Percentiles rank a stretch among this genome's conserved stretches.
Evolutionary conservation across 305 asterid species (phyloP).

Genomic region (Fraxinus latifolia): DNA sequence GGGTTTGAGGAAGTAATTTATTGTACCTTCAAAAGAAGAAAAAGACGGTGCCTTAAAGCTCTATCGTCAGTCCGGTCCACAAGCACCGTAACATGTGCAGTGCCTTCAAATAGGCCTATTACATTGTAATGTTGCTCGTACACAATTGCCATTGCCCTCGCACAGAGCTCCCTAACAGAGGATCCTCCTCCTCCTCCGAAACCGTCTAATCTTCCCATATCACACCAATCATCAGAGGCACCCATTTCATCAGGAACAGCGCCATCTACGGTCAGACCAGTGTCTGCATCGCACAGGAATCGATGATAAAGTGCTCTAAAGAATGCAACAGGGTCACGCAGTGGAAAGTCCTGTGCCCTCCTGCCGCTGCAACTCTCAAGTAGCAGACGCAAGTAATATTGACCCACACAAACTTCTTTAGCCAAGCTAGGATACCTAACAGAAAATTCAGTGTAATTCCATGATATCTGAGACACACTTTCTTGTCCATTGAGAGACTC

Average conservation of each 20-base stretch:
- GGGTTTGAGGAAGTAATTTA: background rate
- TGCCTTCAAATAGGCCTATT: constrained; percentile 91
- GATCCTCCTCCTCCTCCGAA: constrained; percentile 99
- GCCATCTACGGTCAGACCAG: constrained; percentile 97
- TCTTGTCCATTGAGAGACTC: constrained; percentile 60
- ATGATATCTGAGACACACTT: constrained; percentile 74
- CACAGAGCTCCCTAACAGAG: constrained; percentile 98
- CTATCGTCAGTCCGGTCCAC: constrained; percentile 98
- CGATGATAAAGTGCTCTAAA: constrained; percentile 95
- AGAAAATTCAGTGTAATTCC: constrained; percentile 91
- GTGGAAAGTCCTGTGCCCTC: constrained; percentile 86
- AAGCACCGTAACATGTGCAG: constrained; percentile 92
- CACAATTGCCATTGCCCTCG: constrained; percentile 99
- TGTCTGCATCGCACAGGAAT: constrained; percentile 95
- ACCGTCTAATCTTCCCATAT: constrained; percentile 97
- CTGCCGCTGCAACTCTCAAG: constrained; percentile 84
- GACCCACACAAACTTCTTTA: constrained; percentile 99
- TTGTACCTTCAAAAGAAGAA: constrained; percentile 86
- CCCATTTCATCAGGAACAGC: constrained; percentile 99
- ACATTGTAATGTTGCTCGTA: constrained; percentile 81
- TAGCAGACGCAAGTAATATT: constrained; percentile 88
- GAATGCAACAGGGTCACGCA: constrained; percentile 95
- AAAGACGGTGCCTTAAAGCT: constrained; percentile 96
- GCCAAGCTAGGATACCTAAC: constrained; percentile 95
- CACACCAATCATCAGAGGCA: constrained; percentile 99